A percentile compares a stretch with the other conserved stretches of the same genome.
These are phyloP conservation scores for Epichloe sp. DNA, from an alignment of 2,329 filamentous ascomycete genomes.

Conservation along the genomic window DNA sequence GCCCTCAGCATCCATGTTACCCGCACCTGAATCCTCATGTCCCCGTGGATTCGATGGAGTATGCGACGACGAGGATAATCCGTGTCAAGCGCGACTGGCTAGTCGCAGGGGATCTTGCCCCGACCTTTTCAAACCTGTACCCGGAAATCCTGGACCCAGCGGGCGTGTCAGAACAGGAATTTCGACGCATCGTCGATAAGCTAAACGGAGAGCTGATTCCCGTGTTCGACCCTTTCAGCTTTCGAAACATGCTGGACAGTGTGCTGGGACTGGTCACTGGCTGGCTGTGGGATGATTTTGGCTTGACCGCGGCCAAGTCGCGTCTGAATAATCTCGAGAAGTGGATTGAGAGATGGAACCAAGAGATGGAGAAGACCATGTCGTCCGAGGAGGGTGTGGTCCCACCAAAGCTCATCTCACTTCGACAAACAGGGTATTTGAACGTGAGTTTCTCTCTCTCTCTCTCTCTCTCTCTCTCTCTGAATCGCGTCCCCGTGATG, in stretches of 20 bases:
- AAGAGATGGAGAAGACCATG: conserved; percentile 45
- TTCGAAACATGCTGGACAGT: conserved; percentile 68
- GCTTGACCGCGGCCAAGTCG: conserved; percentile 61
- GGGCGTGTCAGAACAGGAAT: conserved; percentile 72
- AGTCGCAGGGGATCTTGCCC: conserved; percentile 74
- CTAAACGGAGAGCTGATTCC: conserved; percentile 65
- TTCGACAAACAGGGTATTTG: conserved; percentile 80
- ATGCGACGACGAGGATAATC: conserved; percentile 73
- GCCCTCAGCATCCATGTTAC: conserved; percentile 84
- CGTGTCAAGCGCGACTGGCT: conserved; percentile 88
- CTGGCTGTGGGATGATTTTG: conserved; percentile 90
- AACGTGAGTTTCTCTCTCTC: conserved; percentile 43
- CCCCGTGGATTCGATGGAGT: conserved; percentile 59
- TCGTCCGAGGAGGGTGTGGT: conserved; percentile 36
- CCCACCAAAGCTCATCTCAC: conserved; percentile 59
- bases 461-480: no score
- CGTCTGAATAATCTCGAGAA: conserved; percentile 57
- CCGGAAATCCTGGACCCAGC: conserved; percentile 86
- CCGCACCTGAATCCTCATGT: conserved; percentile 91
- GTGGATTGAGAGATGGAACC: conserved; percentile 84
- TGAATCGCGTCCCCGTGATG: neutral
- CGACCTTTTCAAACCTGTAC: conserved; percentile 89
- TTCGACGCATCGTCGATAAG: conserved; percentile 66
- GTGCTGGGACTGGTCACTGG: conserved; percentile 71
- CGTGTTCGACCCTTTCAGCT: conserved; percentile 68